Evolutionary conservation across 108 stramenopile genomes (phyloP).

Genomic region (Stephanodiscus minutulus): DNA sequence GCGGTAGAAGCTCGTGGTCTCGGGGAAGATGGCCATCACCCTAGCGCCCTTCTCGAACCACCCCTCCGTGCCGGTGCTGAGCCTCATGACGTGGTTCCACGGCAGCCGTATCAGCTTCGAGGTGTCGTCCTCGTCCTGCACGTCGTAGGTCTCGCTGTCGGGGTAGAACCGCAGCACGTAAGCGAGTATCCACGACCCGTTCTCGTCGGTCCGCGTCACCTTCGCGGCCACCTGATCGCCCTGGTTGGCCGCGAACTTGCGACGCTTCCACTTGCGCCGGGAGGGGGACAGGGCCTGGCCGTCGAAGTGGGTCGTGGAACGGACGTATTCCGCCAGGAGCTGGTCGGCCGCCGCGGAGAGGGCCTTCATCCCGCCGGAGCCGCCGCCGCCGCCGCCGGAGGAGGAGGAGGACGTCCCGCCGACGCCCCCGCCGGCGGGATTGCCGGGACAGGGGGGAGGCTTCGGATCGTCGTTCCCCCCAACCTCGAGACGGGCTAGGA

Average conservation of each 20-base stretch:
- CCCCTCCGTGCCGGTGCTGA: conserved; percentile 81
- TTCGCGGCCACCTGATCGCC: conserved; percentile 96
- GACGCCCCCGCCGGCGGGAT: conserved; percentile 2
- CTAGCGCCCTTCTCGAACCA: conserved; percentile 85
- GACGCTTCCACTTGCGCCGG: conserved; percentile 68
- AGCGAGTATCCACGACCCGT: conserved; percentile 95
- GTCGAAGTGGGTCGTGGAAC: conserved; percentile 65
- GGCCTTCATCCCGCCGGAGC: conserved; percentile 47
- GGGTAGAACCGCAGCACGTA: conserved; percentile 85
- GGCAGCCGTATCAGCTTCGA: conserved; percentile 91
- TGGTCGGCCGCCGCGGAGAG: conserved; percentile 45
- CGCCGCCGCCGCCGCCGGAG: not conserved
- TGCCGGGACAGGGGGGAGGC: conserved; percentile 16
- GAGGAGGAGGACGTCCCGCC: conserved; percentile 16
- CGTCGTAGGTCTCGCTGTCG: conserved; percentile 93
- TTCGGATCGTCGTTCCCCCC: conserved; percentile 39
- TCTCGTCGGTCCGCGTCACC: conserved; percentile 92
- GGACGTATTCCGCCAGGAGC: conserved; percentile 72
- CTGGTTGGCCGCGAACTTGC: conserved; percentile 79
- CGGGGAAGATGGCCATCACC: conserved; percentile 99
- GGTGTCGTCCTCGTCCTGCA: conserved; percentile 96
- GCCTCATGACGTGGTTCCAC: conserved; percentile 90
- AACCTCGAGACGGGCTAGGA: conserved; percentile 66
- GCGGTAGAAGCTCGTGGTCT: conserved; percentile 96
- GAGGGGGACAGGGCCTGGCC: conserved; percentile 53